Conservation (phyloP, 768 basidiomycete species). For the Rhizopogon salebrosus region DNA sequence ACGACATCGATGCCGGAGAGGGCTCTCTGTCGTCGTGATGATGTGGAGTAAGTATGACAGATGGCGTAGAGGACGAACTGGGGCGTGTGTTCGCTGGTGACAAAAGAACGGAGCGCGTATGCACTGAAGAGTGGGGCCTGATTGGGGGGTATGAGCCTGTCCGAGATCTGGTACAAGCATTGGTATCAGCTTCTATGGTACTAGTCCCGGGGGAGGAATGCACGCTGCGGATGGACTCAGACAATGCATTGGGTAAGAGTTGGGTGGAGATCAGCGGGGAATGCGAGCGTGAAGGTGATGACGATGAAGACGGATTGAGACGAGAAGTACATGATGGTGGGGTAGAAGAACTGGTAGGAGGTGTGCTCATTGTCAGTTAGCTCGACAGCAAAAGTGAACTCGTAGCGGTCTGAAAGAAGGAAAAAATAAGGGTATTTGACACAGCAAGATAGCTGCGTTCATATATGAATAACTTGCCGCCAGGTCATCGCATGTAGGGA, state of each 20-base stretch:
- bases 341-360: neutral
- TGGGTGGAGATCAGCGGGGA: neutral
- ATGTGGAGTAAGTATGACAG: neutral
- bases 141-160: neutral
- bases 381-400: neutral
- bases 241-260: neutral
- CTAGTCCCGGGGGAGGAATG: neutral
- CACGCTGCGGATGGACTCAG: neutral
- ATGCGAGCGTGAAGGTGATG: neutral
- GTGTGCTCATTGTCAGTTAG: neutral
- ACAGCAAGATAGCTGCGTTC: neutral
- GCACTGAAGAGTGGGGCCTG: neutral
- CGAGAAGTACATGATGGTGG: neutral
- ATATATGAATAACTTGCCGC: too few species aligned
- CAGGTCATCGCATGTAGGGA: neutral
- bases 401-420: neutral
- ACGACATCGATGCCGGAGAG: neutral
- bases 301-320: neutral
- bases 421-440: neutral
- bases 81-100: neutral
- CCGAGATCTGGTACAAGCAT: neutral
- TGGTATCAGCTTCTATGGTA: too few species aligned
- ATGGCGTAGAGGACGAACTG: neutral
- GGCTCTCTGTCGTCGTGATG: neutral
- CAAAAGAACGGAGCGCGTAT: neutral